Evolutionary conservation across 1,139 yeast species (phyloP), one percentile per base, ranked within the genome.

Genomic region (Debaryomyces fabryi): DNA sequence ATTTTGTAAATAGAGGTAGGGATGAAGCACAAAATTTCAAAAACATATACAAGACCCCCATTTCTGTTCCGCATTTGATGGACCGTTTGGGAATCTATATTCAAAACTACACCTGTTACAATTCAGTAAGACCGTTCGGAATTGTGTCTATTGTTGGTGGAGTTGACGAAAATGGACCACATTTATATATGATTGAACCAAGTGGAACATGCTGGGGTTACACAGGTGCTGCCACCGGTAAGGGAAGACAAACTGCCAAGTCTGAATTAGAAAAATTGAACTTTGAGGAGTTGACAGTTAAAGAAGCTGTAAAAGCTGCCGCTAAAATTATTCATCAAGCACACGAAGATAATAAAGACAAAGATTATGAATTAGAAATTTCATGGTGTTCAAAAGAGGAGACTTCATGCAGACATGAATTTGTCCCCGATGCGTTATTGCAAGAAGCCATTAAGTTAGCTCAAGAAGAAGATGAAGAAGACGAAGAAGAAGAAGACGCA

Each of bases 121-220:
- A 90, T 67, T 91, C 98, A 29, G 99, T 95, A 10, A 85, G 99
- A 68, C 99, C 99, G 21, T 93, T 93, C 69, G 99, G 99, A 45
- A 82, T 93, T 49, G 85, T 91, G 46, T 85, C 96, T 13, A 92
- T 95, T 54, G 81, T 95, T 45, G 99, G 97, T 42, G 99, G 99
- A 53, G 84, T 89, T 44, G 98, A 92, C 66, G 85, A 82, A 39
- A 82, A 86, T 53, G 96, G 96, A 8, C 85, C 96, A 34, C 97
- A 92, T 65, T 79, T 95, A 63, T 92, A 88, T 72, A 92, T 93
- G 97, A 80, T 95, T 53, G 99, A 95, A 68, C 99, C 99, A 56
- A 88, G 96, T 67, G 99, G 99, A 52, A 78, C 91, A 1, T 88
- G 85, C 63, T 93, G 99, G 98, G 99, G 99, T 42, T 95, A 93